phyloP scores from a whole-genome alignment of 2,329 filamentous ascomycete species.

The Endoconidiophora polonica region DNA sequence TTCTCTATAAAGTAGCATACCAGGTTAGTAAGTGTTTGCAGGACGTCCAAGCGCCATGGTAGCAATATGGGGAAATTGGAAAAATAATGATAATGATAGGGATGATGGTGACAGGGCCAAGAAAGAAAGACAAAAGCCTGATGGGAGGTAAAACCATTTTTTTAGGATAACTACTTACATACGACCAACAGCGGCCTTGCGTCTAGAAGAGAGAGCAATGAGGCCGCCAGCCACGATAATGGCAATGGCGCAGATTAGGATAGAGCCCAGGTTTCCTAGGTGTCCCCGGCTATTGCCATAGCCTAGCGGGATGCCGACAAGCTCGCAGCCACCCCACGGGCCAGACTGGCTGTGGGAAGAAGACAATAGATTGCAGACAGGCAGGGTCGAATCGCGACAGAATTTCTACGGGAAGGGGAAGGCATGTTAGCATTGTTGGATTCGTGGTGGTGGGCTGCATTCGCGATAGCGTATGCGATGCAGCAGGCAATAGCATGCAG shows the following conservation, averaged over 20 bases:
- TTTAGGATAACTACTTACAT: slow-evolving; percentile 37
- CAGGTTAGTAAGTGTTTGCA: slow-evolving; percentile 9
- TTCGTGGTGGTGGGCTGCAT: neutral
- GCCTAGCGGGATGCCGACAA: slow-evolving; percentile 59
- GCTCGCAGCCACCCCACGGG: slow-evolving; percentile 50
- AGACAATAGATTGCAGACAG: slow-evolving; percentile 66
- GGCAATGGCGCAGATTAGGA: slow-evolving; percentile 63
- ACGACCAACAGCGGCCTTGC: slow-evolving; percentile 84
- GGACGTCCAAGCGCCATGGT: too few species aligned
- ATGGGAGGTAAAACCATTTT: too few species aligned
- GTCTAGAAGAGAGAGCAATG: slow-evolving; percentile 66
- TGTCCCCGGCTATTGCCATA: slow-evolving; percentile 49
- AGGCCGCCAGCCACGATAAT: slow-evolving; percentile 52
- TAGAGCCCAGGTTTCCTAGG: slow-evolving; percentile 83
- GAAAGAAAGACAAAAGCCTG: too few species aligned
- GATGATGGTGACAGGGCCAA: too few species aligned
- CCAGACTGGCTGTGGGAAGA: slow-evolving; percentile 40
- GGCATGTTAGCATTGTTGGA: slow-evolving; percentile 1
- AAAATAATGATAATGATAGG: neutral
- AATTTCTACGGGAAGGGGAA: slow-evolving; percentile 41
- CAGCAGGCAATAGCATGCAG: too few species aligned
- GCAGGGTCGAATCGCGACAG: slow-evolving; percentile 68
- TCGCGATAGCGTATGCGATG: too few species aligned
- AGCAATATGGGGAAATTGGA: slow-evolving; percentile 3
- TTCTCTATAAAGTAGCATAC: slow-evolving; percentile 41